Conservation (phyloP, 2,329 filamentous ascomycete genomes). For the Madurella fahalii region DNA sequence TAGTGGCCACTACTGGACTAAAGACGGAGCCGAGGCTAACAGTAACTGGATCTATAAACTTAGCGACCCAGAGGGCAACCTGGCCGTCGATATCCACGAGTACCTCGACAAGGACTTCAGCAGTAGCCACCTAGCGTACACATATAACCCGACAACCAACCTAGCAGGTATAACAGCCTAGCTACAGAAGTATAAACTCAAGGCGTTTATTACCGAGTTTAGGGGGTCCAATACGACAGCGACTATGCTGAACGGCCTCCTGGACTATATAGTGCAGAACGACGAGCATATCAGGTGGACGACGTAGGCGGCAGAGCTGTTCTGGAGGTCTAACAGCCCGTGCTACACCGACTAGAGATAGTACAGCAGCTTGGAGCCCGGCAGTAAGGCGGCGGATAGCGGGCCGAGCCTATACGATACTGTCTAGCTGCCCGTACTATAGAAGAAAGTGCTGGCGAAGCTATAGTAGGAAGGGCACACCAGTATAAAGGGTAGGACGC, state of each 20-base stretch:
- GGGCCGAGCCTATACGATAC: conserved; percentile 42
- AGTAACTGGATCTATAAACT: conserved; percentile 40
- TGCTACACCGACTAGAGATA: conserved; percentile 38
- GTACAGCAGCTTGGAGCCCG: conserved; percentile 44
- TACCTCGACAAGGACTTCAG: conserved; percentile 49
- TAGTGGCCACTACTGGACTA: conserved; percentile 45
- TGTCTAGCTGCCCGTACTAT: conserved; percentile 41
- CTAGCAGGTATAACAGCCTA: conserved; percentile 42
- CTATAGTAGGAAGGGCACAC: conserved; percentile 37
- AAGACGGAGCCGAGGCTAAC: conserved; percentile 37
- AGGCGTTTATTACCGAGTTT: conserved; percentile 49
- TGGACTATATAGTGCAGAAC: conserved; percentile 45
- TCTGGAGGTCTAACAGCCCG: conserved; percentile 41
- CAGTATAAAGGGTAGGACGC: conserved; percentile 26
- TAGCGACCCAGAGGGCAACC: conserved; percentile 44
- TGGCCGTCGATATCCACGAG: conserved; percentile 48
- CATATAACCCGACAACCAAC: conserved; percentile 36
- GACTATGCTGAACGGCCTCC: conserved; percentile 38
- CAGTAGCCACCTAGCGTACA: conserved; percentile 40
- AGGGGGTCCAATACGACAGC: conserved; percentile 43
- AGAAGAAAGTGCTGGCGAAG: conserved; percentile 39
- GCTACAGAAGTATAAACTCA: conserved; percentile 41
- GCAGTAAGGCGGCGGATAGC: conserved; percentile 40
- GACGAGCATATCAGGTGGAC: conserved; percentile 48
- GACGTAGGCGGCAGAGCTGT: conserved; percentile 46